These are phyloP conservation scores for Sutorius australiensis DNA, from an alignment of 768 basidiomycete species.

Conservation along the genomic window DNA sequence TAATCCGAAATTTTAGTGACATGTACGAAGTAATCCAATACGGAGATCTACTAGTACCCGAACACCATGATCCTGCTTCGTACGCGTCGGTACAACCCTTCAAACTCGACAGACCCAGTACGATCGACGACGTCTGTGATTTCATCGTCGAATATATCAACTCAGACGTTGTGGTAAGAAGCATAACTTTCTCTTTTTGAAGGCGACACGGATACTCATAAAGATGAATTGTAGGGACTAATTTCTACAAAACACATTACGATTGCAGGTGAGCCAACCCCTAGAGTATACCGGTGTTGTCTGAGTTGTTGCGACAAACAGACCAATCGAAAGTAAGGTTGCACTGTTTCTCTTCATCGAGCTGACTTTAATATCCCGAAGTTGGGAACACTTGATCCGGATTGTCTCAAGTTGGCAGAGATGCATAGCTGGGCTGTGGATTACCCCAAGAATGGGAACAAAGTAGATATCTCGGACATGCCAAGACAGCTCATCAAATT, in stretches of 20 bases:
- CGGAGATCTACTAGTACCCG: slow-evolving; percentile 50
- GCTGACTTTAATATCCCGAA: slow-evolving; percentile 24
- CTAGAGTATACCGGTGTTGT: neutral
- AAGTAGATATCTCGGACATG: slow-evolving; percentile 51
- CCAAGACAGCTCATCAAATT: slow-evolving; percentile 57
- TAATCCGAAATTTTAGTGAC: slow-evolving; percentile 42
- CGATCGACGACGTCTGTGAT: slow-evolving; percentile 68
- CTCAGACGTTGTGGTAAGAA: slow-evolving; percentile 69
- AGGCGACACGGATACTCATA: slow-evolving; percentile 2
- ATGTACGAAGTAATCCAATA: slow-evolving; percentile 59
- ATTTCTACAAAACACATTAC: slow-evolving; percentile 63
- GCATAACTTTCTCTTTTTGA: neutral
- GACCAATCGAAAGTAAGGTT: slow-evolving; percentile 65
- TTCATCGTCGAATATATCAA: slow-evolving; percentile 84
- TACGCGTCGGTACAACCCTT: slow-evolving; percentile 42
- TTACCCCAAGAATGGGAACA: slow-evolving; percentile 73
- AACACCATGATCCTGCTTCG: slow-evolving; percentile 45
- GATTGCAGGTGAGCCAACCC: slow-evolving; percentile 54
- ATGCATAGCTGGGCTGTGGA: slow-evolving; percentile 68
- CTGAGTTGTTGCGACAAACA: slow-evolving; percentile 23
- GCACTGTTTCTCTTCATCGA: neutral
- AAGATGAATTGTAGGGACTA: slow-evolving; percentile 48
- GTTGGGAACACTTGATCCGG: slow-evolving; percentile 57
- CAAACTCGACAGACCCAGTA: slow-evolving; percentile 44
- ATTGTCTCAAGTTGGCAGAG: slow-evolving; percentile 56